These are phyloP conservation scores for Volutella citrinella DNA, from an alignment of 2,329 filamentous ascomycete species.

Conservation along the genomic window DNA sequence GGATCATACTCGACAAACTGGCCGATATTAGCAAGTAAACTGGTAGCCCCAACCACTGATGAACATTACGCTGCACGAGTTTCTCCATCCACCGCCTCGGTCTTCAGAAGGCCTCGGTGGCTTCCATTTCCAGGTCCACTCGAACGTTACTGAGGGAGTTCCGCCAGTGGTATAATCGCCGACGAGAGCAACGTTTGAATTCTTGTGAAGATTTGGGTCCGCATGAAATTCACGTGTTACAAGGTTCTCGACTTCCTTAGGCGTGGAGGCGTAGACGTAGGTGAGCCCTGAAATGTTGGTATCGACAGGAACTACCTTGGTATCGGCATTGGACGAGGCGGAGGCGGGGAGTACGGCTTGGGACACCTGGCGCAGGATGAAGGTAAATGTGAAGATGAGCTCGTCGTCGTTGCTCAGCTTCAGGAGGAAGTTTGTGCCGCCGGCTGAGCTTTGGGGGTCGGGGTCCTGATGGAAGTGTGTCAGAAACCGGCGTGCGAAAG, in stretches of 20 bases:
- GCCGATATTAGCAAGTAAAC: constrained; percentile 21
- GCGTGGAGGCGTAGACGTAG: constrained; percentile 83
- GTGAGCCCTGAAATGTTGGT: constrained; percentile 85
- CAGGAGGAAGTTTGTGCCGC: constrained; percentile 72
- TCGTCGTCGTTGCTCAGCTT: constrained; percentile 91
- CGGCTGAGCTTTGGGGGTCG: constrained; percentile 51
- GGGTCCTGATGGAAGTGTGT: constrained; percentile 61
- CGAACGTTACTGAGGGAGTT: constrained; percentile 80
- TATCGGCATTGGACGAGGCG: constrained; percentile 44
- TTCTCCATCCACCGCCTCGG: constrained; percentile 88
- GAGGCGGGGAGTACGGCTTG: constrained; percentile 34
- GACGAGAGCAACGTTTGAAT: constrained; percentile 91
- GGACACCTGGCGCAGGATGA: constrained; percentile 64
- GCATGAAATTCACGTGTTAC: constrained; percentile 95
- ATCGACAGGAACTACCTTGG: constrained; percentile 52
- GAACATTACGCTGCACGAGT: constrained; percentile 76
- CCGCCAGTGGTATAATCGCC: constrained; percentile 86
- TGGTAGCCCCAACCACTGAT: constrained; percentile 1
- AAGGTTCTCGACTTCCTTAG: constrained; percentile 86
- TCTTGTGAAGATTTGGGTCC: constrained; percentile 96
- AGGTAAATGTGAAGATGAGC: constrained; percentile 88
- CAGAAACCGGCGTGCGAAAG: constrained; percentile 16
- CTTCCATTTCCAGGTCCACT: constrained; percentile 97
- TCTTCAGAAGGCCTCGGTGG: constrained; percentile 81
- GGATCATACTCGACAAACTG: constrained; percentile 97